Evolutionary conservation across 2,329 filamentous ascomycete species (phyloP).

Genomic region (Cladosporium sphaerospermum): DNA sequence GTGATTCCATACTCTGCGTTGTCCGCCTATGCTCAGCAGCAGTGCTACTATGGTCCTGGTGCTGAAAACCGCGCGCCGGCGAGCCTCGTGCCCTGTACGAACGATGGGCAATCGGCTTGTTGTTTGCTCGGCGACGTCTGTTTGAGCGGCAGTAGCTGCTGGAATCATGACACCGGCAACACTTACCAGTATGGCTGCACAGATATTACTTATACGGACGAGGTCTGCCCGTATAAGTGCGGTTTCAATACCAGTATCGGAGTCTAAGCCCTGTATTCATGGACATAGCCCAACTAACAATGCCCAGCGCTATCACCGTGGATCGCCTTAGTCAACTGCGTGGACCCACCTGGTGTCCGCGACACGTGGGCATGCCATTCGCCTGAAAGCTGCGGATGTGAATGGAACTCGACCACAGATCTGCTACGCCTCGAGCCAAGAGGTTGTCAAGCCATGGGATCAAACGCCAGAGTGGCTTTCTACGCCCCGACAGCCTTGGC

Average conservation of each 20-base stretch:
- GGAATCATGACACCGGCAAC: constrained; percentile 23
- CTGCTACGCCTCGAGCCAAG: constrained; percentile 19
- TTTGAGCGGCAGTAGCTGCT: constrained; percentile 26
- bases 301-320: constrained; percentile 24
- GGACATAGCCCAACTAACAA: not conserved
- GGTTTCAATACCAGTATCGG: constrained; percentile 22
- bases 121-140: constrained; percentile 26
- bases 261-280: not conserved
- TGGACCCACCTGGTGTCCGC: constrained; percentile 16
- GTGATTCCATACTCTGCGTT: not conserved
- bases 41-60: constrained; percentile 27
- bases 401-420: constrained; percentile 19
- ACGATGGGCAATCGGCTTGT: constrained; percentile 22
- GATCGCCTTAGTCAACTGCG: constrained; percentile 26
- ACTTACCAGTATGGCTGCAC: constrained; percentile 30
- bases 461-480: constrained; percentile 24
- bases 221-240: constrained; percentile 26
- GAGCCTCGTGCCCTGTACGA: constrained; percentile 22
- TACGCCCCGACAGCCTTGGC: constrained; percentile 24
- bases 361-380: constrained; percentile 28
- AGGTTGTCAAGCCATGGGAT: constrained; percentile 27
- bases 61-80: constrained; percentile 21
- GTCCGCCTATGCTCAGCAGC: constrained; percentile 18
- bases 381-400: constrained; percentile 27
- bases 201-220: constrained; percentile 25